These are phyloP conservation scores for Dacryopinax primogenitus DNA, from an alignment of 768 basidiomycete genomes.

Conservation along the genomic window DNA sequence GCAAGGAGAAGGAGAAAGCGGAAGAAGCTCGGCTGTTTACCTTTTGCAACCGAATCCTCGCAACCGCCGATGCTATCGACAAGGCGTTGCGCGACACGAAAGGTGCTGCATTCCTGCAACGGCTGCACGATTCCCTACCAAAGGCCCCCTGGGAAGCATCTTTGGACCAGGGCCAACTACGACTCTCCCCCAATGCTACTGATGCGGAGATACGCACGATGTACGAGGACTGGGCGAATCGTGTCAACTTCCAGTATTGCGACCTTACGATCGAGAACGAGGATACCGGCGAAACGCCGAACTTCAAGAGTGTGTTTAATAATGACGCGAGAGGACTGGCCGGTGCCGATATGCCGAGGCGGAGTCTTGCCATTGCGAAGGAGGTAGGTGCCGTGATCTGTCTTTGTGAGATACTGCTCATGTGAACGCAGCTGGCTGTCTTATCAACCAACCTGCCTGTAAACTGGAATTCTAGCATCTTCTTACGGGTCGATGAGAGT, in stretches of 20 bases:
- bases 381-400: constrained; percentile 39
- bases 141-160: constrained; percentile 42
- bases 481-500: constrained; percentile 82
- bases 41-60: constrained; percentile 53
- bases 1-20: constrained; percentile 37
- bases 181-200: constrained; percentile 24
- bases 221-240: constrained; percentile 76
- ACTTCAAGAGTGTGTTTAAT: constrained; percentile 73
- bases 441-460: constrained; percentile 89
- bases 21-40: constrained; percentile 41
- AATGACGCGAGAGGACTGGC: constrained; percentile 74
- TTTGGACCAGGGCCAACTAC: not conserved
- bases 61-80: constrained; percentile 75
- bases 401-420: constrained; percentile 12
- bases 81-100: constrained; percentile 78
- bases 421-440: constrained; percentile 57
- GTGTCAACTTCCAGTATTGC: constrained; percentile 80
- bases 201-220: constrained; percentile 55
- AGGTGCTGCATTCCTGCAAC: constrained; percentile 70
- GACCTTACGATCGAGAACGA: constrained; percentile 54
- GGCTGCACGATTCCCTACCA: constrained; percentile 63
- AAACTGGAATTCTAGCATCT: constrained; percentile 88
- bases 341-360: constrained; percentile 75
- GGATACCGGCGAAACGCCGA: constrained; percentile 31
- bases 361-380: constrained; percentile 89